Conservation (phyloP, 2,329 filamentous ascomycete species). For the Thyridium curvatum region DNA sequence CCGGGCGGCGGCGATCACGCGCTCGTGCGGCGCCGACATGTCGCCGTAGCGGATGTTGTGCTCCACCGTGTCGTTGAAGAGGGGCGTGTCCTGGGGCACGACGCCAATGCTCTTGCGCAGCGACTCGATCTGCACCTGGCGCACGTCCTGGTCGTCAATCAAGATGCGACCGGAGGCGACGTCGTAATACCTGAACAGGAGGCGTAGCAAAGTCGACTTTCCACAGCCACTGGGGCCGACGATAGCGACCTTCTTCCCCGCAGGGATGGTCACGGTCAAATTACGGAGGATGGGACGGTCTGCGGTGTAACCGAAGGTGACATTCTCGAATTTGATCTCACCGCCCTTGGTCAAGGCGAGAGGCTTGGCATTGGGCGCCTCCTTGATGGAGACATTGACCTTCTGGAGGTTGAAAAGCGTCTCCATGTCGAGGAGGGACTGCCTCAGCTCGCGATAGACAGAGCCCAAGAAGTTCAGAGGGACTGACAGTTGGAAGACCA, state of each 20-base stretch:
- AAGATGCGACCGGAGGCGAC: constrained; percentile 77
- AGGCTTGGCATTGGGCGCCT: constrained; percentile 66
- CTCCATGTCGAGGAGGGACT: constrained; percentile 96
- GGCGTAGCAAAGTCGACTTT: constrained; percentile 85
- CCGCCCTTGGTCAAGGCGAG: constrained; percentile 70
- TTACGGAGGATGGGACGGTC: constrained; percentile 84
- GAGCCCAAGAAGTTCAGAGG: constrained; percentile 97
- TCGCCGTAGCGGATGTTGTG: constrained; percentile 94
- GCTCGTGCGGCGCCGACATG: constrained; percentile 63
- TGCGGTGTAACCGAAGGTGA: constrained; percentile 85
- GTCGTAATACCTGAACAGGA: constrained; percentile 94
- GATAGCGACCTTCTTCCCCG: constrained; percentile 91
- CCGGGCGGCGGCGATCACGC: constrained; percentile 71
- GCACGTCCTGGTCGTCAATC: constrained; percentile 90
- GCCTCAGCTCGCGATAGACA: constrained; percentile 90
- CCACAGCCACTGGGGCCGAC: constrained; percentile 94
- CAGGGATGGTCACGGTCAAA: constrained; percentile 81
- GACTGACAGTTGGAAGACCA: constrained; percentile 95
- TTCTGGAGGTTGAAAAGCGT: constrained; percentile 96
- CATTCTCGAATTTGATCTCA: constrained; percentile 90
- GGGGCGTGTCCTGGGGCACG: constrained; percentile 91
- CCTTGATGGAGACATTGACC: constrained; percentile 82
- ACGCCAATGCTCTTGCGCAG: constrained; percentile 84
- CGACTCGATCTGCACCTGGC: constrained; percentile 74
- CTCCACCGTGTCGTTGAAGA: constrained; percentile 95